Percentiles rank a stretch among this genome's conserved stretches.
phyloP scores from a whole-genome alignment of 2,329 filamentous ascomycete genomes.

The Verticillium nubilum region DNA sequence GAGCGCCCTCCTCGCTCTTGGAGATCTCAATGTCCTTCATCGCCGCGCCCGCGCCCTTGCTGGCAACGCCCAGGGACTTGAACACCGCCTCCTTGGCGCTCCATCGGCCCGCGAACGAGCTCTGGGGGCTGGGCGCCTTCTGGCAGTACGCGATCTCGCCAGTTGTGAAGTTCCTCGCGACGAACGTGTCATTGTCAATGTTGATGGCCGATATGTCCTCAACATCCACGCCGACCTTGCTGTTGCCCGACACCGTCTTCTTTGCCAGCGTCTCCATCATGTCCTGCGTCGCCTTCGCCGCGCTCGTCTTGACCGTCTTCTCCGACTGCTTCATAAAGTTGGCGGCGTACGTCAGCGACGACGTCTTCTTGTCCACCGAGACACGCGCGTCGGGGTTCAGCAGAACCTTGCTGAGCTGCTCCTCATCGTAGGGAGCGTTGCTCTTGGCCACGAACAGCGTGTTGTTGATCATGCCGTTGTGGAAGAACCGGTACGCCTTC shows the following conservation, averaged over 20 bases:
- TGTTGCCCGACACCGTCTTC: slow-evolving; percentile 53
- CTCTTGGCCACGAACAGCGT: slow-evolving; percentile 94
- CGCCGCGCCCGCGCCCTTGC: slow-evolving; percentile 82
- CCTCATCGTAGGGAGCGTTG: slow-evolving; percentile 83
- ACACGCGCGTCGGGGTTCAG: slow-evolving; percentile 92
- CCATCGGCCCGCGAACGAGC: slow-evolving; percentile 93
- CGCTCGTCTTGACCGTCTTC: slow-evolving; percentile 43
- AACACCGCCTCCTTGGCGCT: slow-evolving; percentile 98
- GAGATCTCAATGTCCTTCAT: slow-evolving; percentile 93
- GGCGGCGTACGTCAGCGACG: slow-evolving; percentile 67
- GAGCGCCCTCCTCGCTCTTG: slow-evolving; percentile 75
- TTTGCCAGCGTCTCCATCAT: slow-evolving; percentile 74
- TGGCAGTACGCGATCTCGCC: slow-evolving; percentile 83
- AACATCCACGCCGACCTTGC: slow-evolving; percentile 89
- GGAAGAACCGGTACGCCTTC: slow-evolving; percentile 98
- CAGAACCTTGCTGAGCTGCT: slow-evolving; percentile 81
- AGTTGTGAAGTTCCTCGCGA: slow-evolving; percentile 89
- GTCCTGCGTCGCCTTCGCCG: slow-evolving; percentile 60
- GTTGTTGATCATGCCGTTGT: slow-evolving; percentile 98
- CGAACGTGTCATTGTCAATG: slow-evolving; percentile 87
- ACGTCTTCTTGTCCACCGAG: slow-evolving; percentile 76
- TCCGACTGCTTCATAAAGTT: slow-evolving; percentile 62
- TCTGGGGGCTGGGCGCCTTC: slow-evolving; percentile 71
- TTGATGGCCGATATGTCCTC: slow-evolving; percentile 85
- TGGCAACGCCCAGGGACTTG: slow-evolving; percentile 85